phyloP scores from a whole-genome alignment of 306 rosid species.

The Quillaja saponaria region DNA sequence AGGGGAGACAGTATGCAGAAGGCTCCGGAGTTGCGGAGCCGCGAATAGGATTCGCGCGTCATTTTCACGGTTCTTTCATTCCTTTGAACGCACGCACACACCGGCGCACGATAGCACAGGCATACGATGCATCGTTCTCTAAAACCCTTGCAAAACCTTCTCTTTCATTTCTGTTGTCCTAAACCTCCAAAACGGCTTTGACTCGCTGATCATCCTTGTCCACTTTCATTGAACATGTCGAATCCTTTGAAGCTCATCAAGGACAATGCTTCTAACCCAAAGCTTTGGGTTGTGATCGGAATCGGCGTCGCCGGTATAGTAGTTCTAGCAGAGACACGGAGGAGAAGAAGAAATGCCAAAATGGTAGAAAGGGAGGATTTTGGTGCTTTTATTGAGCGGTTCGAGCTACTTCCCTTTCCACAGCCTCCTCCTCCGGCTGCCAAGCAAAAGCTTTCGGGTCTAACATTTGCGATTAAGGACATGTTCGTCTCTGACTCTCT shows the following conservation, averaged over 20 bases:
- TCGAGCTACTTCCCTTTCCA: slow-evolving; percentile 61
- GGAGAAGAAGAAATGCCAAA: slow-evolving; percentile 34
- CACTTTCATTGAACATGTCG: too few species aligned
- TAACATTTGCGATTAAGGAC: slow-evolving; percentile 65
- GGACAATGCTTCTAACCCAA: slow-evolving; percentile 57
- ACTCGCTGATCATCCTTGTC: too few species aligned
- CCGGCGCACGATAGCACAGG: slow-evolving; percentile 7
- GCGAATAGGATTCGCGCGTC: slow-evolving; percentile 20
- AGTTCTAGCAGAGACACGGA: slow-evolving; percentile 46
- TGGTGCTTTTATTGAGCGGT: slow-evolving; percentile 60
- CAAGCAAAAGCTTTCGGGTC: slow-evolving; percentile 41
- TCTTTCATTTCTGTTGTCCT: too few species aligned
- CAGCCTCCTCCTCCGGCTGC: slow-evolving; percentile 68
- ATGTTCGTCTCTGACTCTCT: slow-evolving; percentile 38
- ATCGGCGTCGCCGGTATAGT: slow-evolving; percentile 57
- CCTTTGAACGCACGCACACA: not conserved
- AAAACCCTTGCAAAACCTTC: not conserved
- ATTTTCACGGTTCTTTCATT: not conserved
- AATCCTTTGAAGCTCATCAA: slow-evolving; percentile 45
- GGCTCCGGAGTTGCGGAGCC: not conserved
- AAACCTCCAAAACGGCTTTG: too few species aligned
- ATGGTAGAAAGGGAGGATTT: slow-evolving; percentile 33
- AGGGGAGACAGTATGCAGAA: too few species aligned
- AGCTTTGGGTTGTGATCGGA: slow-evolving; percentile 62
- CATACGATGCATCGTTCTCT: not conserved